Base-by-base conservation (phyloP, 148 eudicot species). In the Cornus suecica region DNA sequence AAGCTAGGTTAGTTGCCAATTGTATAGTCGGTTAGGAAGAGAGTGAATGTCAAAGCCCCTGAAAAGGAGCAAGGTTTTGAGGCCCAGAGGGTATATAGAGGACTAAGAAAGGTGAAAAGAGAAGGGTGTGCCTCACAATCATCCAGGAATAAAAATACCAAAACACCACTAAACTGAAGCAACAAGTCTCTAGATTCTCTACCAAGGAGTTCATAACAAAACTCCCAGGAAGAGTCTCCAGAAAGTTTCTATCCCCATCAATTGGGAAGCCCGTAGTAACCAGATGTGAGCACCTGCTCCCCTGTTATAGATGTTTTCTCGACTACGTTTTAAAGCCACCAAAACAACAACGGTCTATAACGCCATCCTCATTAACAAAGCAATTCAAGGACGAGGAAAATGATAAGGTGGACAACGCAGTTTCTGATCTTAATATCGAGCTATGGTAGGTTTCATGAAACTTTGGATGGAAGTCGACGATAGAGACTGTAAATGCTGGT, bases 331-430 rank as follows among this genome's bases (percentile, higher is more conserved):
- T 48, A 48, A 48, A 48, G 20, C 54, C 54, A 48, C 54, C 54
- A 48, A 11, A 16, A 48, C 3, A 48, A 48, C 20, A 48, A 13
- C 15, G 5, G 1, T 3, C 54, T 1, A 14, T 10, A 37, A 37
- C 42, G 0, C 42, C 7, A 10, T 37, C 8, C 8, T 5, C 42
- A 6, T 37, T 4, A 8, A 37, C 42, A 37, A 37, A 5, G 32
- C 82, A 75, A 8, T 80, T 80, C 15, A 82, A 83, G 51, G 2
- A 66, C 72, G 67, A 69, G 60, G 14, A 69, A 83, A 3, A 80
- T 86, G 48, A 65, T 80, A 67, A 84, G 84, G 20, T 86, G 86
- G 88, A 82, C 84, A 48, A 0, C 84, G 8, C 86, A 86, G 54
- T 78, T 83, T 22, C 26, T 78, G 68, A 86, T 86, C 8, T 69